Conservation (phyloP, 2,329 filamentous ascomycete genomes). For the Pseudophaeomoniella oleicola region DNA sequence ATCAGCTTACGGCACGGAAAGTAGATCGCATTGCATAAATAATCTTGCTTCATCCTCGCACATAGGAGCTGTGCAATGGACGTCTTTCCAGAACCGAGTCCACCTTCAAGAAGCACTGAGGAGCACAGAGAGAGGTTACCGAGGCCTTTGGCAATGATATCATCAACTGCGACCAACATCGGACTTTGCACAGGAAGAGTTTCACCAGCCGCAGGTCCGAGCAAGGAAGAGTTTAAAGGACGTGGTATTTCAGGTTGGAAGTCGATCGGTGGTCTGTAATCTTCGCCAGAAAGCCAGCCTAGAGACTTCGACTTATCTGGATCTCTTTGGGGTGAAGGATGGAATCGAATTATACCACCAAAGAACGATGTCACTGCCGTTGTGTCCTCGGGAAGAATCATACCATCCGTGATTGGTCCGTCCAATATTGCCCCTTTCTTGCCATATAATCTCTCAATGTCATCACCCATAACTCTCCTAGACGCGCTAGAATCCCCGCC, state of each 20-base stretch:
- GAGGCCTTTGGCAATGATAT: slow-evolving; percentile 55
- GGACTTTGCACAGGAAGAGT: slow-evolving; percentile 40
- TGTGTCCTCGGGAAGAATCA: slow-evolving; percentile 52
- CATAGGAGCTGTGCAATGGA: slow-evolving; percentile 64
- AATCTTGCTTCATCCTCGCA: slow-evolving; percentile 54
- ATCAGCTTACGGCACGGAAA: slow-evolving; percentile 77
- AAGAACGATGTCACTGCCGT: slow-evolving; percentile 54
- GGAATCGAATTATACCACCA: slow-evolving; percentile 70
- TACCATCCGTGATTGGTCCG: slow-evolving; percentile 80
- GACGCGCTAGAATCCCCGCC: slow-evolving; percentile 77
- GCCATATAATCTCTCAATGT: slow-evolving; percentile 49
- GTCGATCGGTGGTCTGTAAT: slow-evolving; percentile 58
- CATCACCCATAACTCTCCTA: slow-evolving; percentile 55
- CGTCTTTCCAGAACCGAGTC: slow-evolving; percentile 81
- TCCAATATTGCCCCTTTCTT: slow-evolving; percentile 52
- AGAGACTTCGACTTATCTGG: slow-evolving; percentile 19
- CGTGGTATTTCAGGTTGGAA: slow-evolving; percentile 59
- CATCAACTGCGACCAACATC: slow-evolving; percentile 70
- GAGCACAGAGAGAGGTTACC: slow-evolving; percentile 71
- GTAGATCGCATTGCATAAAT: slow-evolving; percentile 70
- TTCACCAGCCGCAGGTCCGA: slow-evolving; percentile 34
- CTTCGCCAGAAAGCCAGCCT: slow-evolving; percentile 63
- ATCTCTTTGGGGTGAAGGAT: slow-evolving; percentile 34
- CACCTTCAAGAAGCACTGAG: slow-evolving; percentile 78
- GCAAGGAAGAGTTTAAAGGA: slow-evolving; percentile 35